Evolutionary conservation across 371 early-diverging fungal genomes (phyloP).

Genomic region (Nosema bombycis): DNA sequence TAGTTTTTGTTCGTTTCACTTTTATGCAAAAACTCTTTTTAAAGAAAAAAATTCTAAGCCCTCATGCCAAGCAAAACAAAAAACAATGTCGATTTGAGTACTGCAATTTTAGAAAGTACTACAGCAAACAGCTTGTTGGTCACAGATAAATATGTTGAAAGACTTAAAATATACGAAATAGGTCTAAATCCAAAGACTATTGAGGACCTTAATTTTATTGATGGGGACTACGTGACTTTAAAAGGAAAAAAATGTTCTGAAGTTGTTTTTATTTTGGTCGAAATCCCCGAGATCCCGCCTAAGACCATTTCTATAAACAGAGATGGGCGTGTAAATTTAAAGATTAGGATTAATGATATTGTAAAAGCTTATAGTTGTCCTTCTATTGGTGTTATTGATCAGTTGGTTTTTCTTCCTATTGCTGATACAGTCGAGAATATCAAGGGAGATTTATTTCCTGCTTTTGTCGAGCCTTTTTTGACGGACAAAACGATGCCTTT

Average conservation of each 20-base stretch:
- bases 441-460: conserved; percentile 88
- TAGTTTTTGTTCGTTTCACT: background rate
- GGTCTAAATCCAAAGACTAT: conserved; percentile 48
- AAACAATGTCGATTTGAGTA: conserved; percentile 46
- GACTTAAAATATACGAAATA: conserved; percentile 52
- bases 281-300: conserved; percentile 80
- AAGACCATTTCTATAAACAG: conserved; percentile 84
- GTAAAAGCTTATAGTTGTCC: conserved; percentile 85
- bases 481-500: conserved; percentile 83
- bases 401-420: conserved; percentile 88
- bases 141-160: conserved; percentile 24
- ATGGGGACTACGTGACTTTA: conserved; percentile 69
- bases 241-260: conserved; percentile 96
- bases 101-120: conserved; percentile 63
- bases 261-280: conserved; percentile 82
- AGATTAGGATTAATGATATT: conserved; percentile 89
- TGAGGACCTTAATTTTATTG: conserved; percentile 56
- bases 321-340: conserved; percentile 76
- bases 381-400: conserved; percentile 79
- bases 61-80: conserved; percentile 11
- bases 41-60: conserved; percentile 18
- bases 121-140: conserved; percentile 55
- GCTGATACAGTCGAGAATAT: conserved; percentile 94
- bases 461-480: conserved; percentile 87
- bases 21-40: background rate